Evolutionary conservation across 2,329 filamentous ascomycete genomes (phyloP).

Genomic region (Botrytis sinoallii): DNA sequence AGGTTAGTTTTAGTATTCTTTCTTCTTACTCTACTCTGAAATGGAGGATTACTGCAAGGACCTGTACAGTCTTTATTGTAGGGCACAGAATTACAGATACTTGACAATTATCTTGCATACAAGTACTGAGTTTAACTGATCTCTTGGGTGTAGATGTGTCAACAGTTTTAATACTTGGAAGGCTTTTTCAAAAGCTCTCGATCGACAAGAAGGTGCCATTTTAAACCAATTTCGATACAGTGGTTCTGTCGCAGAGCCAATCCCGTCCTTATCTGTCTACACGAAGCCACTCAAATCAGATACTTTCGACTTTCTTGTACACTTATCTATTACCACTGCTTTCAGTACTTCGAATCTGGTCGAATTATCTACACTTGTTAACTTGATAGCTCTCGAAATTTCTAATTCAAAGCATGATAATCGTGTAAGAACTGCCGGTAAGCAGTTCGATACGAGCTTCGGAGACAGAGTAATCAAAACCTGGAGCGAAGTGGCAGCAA

Average conservation of each 20-base stretch:
- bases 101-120: neutral
- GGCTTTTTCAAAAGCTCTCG: constrained; percentile 33
- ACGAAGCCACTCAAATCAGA: constrained; percentile 31
- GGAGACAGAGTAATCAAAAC: constrained; percentile 35
- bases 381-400: constrained; percentile 37
- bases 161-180: constrained; percentile 34
- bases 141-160: constrained; percentile 24
- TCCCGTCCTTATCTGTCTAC: constrained; percentile 30
- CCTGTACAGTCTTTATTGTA: no score
- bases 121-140: neutral
- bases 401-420: constrained; percentile 19
- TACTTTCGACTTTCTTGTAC: constrained; percentile 36
- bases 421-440: neutral
- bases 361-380: constrained; percentile 35
- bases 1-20: neutral
- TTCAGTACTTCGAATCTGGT: constrained; percentile 33
- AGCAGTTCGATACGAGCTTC: constrained; percentile 19
- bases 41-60: neutral
- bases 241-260: constrained; percentile 28
- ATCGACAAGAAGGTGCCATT: constrained; percentile 20
- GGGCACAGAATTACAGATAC: neutral
- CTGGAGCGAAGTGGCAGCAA: constrained; percentile 33
- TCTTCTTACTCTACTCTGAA: neutral
- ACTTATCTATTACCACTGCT: constrained; percentile 34
- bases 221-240: constrained; percentile 31